Evolutionary conservation across 768 basidiomycete species (phyloP).

Genomic region (Trametes elegans): DNA sequence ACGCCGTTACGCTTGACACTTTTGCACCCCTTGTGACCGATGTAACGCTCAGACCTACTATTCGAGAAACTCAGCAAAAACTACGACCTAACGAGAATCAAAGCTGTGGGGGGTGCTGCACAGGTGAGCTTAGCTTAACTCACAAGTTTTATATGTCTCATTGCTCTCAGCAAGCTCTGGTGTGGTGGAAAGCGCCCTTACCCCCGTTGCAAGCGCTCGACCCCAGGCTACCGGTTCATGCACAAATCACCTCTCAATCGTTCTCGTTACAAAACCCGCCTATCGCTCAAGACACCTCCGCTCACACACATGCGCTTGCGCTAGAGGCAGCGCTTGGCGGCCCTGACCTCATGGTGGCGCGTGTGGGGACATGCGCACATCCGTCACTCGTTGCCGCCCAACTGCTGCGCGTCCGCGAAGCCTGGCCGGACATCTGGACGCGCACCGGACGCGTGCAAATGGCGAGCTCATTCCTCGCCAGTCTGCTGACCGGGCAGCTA

Average conservation of each 20-base stretch:
- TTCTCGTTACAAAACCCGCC: slow-evolving; percentile 77
- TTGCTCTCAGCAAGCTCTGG: slow-evolving; percentile 56
- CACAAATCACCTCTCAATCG: slow-evolving; percentile 62
- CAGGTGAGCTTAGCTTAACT: slow-evolving; percentile 44
- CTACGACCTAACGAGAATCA: slow-evolving; percentile 69
- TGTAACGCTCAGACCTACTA: slow-evolving; percentile 52
- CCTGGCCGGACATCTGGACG: slow-evolving; percentile 77
- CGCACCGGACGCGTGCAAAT: slow-evolving; percentile 75
- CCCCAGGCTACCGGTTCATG: slow-evolving; percentile 63
- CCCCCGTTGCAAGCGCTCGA: slow-evolving; percentile 72
- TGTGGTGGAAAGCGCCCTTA: slow-evolving; percentile 85
- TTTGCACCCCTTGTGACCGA: neutral
- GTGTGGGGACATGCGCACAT: slow-evolving; percentile 71
- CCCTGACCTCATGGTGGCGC: slow-evolving; percentile 71
- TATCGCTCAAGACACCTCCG: slow-evolving; percentile 76
- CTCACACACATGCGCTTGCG: slow-evolving; percentile 72
- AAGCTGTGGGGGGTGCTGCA: slow-evolving; percentile 74
- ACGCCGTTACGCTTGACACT: slow-evolving; percentile 2
- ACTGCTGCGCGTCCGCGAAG: slow-evolving; percentile 74
- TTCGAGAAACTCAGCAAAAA: slow-evolving; percentile 71
- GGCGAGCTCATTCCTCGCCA: slow-evolving; percentile 73
- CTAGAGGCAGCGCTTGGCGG: slow-evolving; percentile 77
- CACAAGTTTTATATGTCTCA: neutral
- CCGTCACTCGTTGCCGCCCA: slow-evolving; percentile 74
- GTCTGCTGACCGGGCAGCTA: slow-evolving; percentile 70